Base-by-base conservation (phyloP, 1,284 basidiomycete genomes). In the Malassezia caprae region DNA sequence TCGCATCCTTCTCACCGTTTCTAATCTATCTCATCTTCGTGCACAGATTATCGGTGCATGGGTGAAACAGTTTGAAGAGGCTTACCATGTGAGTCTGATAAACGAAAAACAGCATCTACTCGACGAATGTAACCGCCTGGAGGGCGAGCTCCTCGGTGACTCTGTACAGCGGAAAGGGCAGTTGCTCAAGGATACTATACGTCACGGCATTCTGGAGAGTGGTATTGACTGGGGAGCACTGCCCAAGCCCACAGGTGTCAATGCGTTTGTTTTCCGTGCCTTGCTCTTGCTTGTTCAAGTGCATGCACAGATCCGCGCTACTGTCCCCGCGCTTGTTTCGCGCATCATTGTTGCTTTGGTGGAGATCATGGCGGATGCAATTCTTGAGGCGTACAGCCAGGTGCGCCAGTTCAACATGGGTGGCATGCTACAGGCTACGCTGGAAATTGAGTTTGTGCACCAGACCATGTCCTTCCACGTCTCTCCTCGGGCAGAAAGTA, bases 391-490 rank as follows among this genome's bases (percentile, higher is more conserved):
- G 69, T 94, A 98, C 81, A 81, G 81, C 59, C 83, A 87, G 73
- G 84, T 98, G 28, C 83, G 83, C 62, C 81, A 84, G 35, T 96
- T 96, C 69, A 90, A 93, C 15, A 94, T 94, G 83, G 94, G 94
- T 42, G 94, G 94, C 11, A 98, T 98, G 94, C 80, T 99, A 30
- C 69, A 94, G 86, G 93, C 94, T 2, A 98, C 94, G 2, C 82
- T 99, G 27, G 94, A 98, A 77, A 96, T 96, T 65, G 94, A 98
- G 77, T 98, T 96, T 77, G 83, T 96, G 77, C 91, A 99, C 76
- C 93, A 96, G 77, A 91, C 88, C 5, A 80, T 98, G 35, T 82
- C 85, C 27, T 84, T 85, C 58, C 93, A 91, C 75, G 86, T 96
- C 42, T 87, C 87, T 3, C 79, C 84, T 0, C 72, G 80, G 4